Conservation (phyloP, 148 eudicot species). For the Vaccinium darrowii region DNA sequence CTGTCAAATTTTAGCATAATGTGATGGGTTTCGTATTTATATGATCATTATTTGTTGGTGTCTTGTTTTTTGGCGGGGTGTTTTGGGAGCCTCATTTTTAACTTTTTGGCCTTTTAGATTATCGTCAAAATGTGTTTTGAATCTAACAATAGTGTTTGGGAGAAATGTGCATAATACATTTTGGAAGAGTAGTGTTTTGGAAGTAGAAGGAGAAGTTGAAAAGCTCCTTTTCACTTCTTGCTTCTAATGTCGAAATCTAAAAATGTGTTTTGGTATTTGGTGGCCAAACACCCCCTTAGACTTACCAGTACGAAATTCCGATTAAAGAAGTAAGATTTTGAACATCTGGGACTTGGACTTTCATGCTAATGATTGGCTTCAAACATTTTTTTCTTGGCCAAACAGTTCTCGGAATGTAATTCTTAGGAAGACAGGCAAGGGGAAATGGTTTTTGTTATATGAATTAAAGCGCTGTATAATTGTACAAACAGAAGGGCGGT, state of each 20-base stretch:
- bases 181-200: no score
- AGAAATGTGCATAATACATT: no score
- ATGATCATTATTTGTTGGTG: background rate
- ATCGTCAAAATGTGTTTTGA: no score
- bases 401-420: background rate
- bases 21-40: background rate
- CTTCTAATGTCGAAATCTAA: no score
- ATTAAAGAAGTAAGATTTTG: background rate
- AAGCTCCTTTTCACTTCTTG: no score
- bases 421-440: background rate
- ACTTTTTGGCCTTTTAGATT: no score
- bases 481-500: no score
- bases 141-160: no score
- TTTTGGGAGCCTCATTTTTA: no score
- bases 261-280: no score
- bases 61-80: background rate
- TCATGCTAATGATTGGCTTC: background rate
- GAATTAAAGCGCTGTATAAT: no score
- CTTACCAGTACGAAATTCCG: background rate
- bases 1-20: background rate
- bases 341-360: background rate
- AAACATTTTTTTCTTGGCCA: background rate
- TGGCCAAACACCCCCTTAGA: background rate
- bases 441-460: background rate
- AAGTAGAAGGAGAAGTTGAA: no score